These are phyloP conservation scores for Brassica carinata DNA, from an alignment of 345 rosid genomes.

Conservation along the genomic window DNA sequence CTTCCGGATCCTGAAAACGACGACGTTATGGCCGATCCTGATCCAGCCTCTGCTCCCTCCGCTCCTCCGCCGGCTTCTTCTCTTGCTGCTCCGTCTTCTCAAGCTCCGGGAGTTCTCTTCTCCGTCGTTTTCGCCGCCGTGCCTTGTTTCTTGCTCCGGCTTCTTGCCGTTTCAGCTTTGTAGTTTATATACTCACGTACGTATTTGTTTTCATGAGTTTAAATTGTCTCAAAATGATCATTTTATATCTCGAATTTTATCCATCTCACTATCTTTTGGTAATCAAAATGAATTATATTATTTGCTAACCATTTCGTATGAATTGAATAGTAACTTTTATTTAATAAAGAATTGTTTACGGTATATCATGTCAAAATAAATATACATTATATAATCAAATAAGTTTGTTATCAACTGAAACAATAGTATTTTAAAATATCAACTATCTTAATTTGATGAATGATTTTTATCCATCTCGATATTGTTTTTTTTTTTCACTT, in stretches of 20 bases:
- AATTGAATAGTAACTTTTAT: not conserved
- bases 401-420: not conserved
- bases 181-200: slow-evolving; percentile 18
- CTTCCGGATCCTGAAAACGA: slow-evolving; percentile 64
- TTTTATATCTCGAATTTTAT: not conserved
- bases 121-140: slow-evolving; percentile 5
- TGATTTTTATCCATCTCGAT: not conserved
- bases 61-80: slow-evolving; percentile 52
- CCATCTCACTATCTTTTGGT: not conserved
- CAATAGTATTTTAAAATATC: not conserved
- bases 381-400: not conserved
- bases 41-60: slow-evolving; percentile 52
- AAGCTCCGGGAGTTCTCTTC: slow-evolving; percentile 8
- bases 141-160: slow-evolving; percentile 35
- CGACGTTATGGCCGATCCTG: slow-evolving; percentile 43
- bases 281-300: not conserved
- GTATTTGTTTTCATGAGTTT: slow-evolving; percentile 24
- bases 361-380: not conserved
- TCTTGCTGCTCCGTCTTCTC: slow-evolving; percentile 36
- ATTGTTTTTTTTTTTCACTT: not conserved
- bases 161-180: slow-evolving; percentile 20
- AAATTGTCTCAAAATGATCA: not conserved
- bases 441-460: not conserved
- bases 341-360: not conserved
- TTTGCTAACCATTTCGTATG: not conserved